Base-by-base conservation (phyloP, 768 basidiomycete species). In the Ephemerocybe angulata region DNA sequence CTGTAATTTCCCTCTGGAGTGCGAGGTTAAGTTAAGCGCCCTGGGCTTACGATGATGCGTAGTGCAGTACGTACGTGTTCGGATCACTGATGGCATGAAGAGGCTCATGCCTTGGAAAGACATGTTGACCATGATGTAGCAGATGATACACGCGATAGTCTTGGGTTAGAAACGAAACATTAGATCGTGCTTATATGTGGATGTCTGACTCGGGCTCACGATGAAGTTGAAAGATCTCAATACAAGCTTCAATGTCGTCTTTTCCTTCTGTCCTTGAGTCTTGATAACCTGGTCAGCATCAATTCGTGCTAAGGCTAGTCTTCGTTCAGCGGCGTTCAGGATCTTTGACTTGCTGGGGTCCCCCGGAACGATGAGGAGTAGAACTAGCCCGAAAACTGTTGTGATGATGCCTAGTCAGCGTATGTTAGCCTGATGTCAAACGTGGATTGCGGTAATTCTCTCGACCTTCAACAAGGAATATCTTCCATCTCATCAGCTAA, bases 81-180 rank as follows among this genome's bases (percentile, higher is more conserved):
- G 67, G 22, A 80, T 65, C 13, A 80, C 76, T 19, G 77, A 76
- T 2, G 79, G 79, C 60, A 78, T 65, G 63, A 77, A 78, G 11
- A 77, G 62, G 49, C 70, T 72, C n/a, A 76, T 55, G 1, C 75
- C 75, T 64, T 76, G 75, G 62, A 76, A 75, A 1, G 74, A 75
- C 13, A 76, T 75, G 50, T 76, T 76, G 29, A 70, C 64, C 60
- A 74, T 61, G 7, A 69, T 61, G 50, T 63, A 75, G 17, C 66
- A 60, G 4, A 72, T 28, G 0, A 69, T 58, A 53, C 67, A 69
- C 1, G 71, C 52, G 3, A 62, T 55, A 1, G 71, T 74, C 73
- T 73, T 46, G 3, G n/a, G n/a, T n/a, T 15, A 33, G 11, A 15
- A 10, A 27, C 41, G 38, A 19, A n/a, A 19, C 8, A 35, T 38